phyloP scores from a whole-genome alignment of 192 early-diverging fungal species.

The Backusella psychrophila region DNA sequence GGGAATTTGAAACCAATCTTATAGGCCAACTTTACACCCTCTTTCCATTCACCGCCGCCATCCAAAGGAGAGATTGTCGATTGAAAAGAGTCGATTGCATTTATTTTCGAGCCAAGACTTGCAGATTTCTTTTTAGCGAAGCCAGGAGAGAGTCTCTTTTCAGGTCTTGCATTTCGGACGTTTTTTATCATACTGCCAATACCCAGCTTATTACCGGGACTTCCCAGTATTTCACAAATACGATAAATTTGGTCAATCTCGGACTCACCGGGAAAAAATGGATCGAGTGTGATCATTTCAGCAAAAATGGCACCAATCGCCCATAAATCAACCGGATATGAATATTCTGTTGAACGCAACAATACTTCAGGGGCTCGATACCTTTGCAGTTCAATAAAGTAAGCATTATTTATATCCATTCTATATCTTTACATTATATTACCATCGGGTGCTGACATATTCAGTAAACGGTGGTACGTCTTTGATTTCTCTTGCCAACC shows the following conservation, averaged over 20 bases:
- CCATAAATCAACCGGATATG: slow-evolving; percentile 94
- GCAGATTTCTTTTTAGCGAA: slow-evolving; percentile 25
- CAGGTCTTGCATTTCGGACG: not conserved
- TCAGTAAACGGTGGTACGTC: slow-evolving; percentile 89
- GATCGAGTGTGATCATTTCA: slow-evolving; percentile 81
- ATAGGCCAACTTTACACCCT: slow-evolving; percentile 64
- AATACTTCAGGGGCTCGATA: slow-evolving; percentile 92
- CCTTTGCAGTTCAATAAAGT: slow-evolving; percentile 2
- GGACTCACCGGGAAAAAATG: slow-evolving; percentile 89
- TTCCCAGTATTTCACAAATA: slow-evolving; percentile 81
- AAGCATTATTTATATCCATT: not conserved
- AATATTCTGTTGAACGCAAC: slow-evolving; percentile 81
- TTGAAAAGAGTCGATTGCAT: not conserved
- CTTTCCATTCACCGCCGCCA: slow-evolving; percentile 65
- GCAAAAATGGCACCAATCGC: slow-evolving; percentile 90
- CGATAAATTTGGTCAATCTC: slow-evolving; percentile 91
- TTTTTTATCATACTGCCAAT: not conserved
- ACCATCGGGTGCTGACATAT: slow-evolving; percentile 97
- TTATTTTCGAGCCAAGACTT: not conserved
- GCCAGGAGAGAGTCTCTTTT: slow-evolving; percentile 30
- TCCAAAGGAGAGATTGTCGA: not conserved
- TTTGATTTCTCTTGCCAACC: slow-evolving; percentile 82
- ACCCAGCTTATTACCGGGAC: slow-evolving; percentile 45
- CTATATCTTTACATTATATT: not conserved
- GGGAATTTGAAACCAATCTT: slow-evolving; percentile 67